Conservation (phyloP, 2,329 filamentous ascomycete genomes). For the Xylariaceae sp. region DNA sequence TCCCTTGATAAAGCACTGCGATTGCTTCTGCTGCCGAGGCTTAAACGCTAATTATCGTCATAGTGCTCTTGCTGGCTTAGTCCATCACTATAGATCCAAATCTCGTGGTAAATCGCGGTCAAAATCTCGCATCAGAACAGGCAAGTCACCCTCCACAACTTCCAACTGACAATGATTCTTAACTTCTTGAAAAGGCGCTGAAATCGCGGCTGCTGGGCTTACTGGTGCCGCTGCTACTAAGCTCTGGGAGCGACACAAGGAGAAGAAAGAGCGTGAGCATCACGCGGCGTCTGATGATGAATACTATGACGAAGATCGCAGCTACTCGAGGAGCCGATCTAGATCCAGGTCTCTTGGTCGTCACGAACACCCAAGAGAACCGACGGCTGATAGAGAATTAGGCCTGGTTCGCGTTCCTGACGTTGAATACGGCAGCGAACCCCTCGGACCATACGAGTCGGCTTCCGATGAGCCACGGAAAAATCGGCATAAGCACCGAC, state of each 20-base stretch:
- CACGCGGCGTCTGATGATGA: conserved; percentile 45
- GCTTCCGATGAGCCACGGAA: conserved; percentile 52
- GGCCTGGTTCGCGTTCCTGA: conserved; percentile 55
- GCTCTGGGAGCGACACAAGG: conserved; percentile 64
- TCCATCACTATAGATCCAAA: conserved; percentile 63
- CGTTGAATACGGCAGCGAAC: conserved; percentile 68
- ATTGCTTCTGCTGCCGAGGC: neutral
- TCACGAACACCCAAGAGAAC: conserved; percentile 55
- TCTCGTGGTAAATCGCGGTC: conserved; percentile 49
- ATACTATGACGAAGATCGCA: conserved; percentile 46
- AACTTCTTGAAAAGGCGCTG: conserved; percentile 47
- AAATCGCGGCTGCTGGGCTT: conserved; percentile 65
- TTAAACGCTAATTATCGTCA: conserved; percentile 22
- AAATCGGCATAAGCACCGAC: conserved; percentile 47
- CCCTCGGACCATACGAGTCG: conserved; percentile 58
- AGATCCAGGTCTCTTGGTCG: conserved; percentile 45
- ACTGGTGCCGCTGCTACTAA: conserved; percentile 66
- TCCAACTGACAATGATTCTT: conserved; percentile 11
- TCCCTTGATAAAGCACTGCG: neutral
- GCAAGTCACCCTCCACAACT: conserved; percentile 33
- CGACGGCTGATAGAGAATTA: conserved; percentile 67
- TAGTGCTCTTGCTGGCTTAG: conserved; percentile 61
- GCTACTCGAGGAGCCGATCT: conserved; percentile 52
- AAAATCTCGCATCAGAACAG: conserved; percentile 51
- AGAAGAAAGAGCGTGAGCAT: conserved; percentile 60